These are phyloP conservation scores for Ophiostoma australiae DNA, from an alignment of 2,329 filamentous ascomycete genomes.

Conservation along the genomic window DNA sequence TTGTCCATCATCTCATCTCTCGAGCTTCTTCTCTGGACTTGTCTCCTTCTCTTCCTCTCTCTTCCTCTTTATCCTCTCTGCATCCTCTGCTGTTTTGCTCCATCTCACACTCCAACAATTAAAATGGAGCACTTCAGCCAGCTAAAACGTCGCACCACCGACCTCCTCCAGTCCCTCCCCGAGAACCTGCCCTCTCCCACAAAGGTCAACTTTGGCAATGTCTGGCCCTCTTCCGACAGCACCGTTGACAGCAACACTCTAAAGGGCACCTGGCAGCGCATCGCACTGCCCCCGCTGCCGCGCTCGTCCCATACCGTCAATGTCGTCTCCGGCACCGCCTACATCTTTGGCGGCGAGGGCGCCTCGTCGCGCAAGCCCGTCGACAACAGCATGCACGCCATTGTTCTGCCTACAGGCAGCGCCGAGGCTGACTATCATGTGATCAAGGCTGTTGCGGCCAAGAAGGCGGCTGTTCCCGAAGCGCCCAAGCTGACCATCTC, in stretches of 20 bases:
- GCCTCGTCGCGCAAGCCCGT: constrained; percentile 55
- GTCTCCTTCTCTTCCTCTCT: neutral
- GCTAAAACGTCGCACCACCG: constrained; percentile 52
- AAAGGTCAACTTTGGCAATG: constrained; percentile 21
- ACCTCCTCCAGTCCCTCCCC: constrained; percentile 48
- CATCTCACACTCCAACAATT: neutral
- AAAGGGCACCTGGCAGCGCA: constrained; percentile 57
- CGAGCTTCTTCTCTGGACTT: neutral
- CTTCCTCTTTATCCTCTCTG: neutral
- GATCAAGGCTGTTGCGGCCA: constrained; percentile 43
- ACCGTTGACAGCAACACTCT: constrained; percentile 33
- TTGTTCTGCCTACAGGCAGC: constrained; percentile 56
- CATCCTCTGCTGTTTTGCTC: neutral
- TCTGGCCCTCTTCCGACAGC: neutral
- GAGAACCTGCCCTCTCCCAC: constrained; percentile 39
- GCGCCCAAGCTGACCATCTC: constrained; percentile 32
- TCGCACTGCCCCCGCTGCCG: constrained; percentile 52
- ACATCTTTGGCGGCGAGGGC: constrained; percentile 69
- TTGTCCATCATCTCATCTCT: neutral
- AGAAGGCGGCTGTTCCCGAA: neutral
- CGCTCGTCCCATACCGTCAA: constrained; percentile 72
- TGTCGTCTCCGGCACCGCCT: constrained; percentile 51
- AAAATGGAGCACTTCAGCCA: constrained; percentile 50
- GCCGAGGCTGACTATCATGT: constrained; percentile 56
- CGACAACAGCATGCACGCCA: constrained; percentile 66